Evolutionary conservation across 495 filamentous ascomycete genomes (phyloP).

Genomic region (Aspergillus saccharolyticus): DNA sequence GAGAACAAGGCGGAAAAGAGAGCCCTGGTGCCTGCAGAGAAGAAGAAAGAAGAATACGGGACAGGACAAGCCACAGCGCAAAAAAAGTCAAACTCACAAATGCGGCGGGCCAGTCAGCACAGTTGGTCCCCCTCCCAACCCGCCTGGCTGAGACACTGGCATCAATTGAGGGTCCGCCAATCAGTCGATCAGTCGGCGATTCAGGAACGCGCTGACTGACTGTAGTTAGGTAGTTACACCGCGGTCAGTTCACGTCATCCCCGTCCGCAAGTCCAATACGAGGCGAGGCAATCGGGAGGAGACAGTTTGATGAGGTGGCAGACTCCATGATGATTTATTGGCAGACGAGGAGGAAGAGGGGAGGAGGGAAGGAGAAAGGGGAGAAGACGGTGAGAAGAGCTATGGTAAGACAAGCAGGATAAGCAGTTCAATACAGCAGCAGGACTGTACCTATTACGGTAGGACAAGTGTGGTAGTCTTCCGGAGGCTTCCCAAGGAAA

Average conservation of each 20-base stretch:
- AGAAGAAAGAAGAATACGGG: not conserved
- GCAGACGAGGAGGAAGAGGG: not conserved
- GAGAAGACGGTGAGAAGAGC: not conserved
- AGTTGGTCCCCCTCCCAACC: not conserved
- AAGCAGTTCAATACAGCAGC: too few relatives aligned
- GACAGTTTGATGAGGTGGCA: not conserved
- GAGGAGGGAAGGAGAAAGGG: not conserved
- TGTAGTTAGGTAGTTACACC: too few relatives aligned
- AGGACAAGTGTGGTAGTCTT: not conserved
- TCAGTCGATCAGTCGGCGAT: not conserved
- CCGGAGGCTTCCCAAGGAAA: too few relatives aligned
- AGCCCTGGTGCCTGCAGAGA: not conserved
- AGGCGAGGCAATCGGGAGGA: not conserved
- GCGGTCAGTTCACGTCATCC: not conserved
- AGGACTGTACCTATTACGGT: not conserved
- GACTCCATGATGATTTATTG: too few relatives aligned
- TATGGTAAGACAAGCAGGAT: not conserved
- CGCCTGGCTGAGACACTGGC: constrained; percentile 2
- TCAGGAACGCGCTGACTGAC: not conserved
- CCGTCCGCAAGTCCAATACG: not conserved
- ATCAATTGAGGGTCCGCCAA: constrained; percentile 1
- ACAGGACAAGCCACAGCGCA: not conserved
- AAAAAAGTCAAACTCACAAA: not conserved
- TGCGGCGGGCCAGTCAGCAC: not conserved
- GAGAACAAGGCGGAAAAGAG: too few relatives aligned